phyloP scores from a whole-genome alignment of 495 filamentous ascomycete species.

The Neurospora sp. region DNA sequence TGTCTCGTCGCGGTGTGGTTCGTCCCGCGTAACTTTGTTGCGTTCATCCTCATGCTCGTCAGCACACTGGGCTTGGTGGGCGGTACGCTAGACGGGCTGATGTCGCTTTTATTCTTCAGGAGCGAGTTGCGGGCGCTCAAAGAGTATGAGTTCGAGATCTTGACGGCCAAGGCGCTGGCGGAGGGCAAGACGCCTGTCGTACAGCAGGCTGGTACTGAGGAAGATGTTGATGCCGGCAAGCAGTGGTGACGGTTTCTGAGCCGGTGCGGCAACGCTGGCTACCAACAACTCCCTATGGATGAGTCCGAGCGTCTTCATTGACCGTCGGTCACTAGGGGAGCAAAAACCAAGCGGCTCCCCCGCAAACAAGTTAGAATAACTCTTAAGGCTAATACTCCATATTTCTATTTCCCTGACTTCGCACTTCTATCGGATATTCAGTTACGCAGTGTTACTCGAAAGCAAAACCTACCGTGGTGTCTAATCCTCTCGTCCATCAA shows the following conservation, averaged over 20 bases:
- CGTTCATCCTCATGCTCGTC: conserved; percentile 71
- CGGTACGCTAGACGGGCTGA: conserved; percentile 72
- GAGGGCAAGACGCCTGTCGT: conserved; percentile 5
- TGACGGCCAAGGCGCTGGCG: conserved; percentile 46
- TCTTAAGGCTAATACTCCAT: conserved; percentile 10
- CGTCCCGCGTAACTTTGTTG: conserved; percentile 59
- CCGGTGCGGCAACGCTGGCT: not conserved
- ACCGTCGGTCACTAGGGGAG: not conserved
- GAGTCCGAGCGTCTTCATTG: not conserved
- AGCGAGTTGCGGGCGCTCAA: conserved; percentile 74
- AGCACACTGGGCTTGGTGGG: conserved; percentile 65
- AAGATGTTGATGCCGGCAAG: conserved; percentile 8
- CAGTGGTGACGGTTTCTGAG: conserved; percentile 7
- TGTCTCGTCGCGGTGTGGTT: conserved; percentile 83
- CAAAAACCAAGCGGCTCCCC: not conserved
- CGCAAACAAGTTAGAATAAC: not conserved
- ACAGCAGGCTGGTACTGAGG: conserved; percentile 12
- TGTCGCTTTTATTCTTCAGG: conserved; percentile 77
- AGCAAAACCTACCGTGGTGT: not conserved
- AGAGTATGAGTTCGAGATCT: conserved; percentile 93
- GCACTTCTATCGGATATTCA: not conserved
- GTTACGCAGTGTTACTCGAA: not conserved
- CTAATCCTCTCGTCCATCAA: not conserved
- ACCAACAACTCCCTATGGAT: not conserved
- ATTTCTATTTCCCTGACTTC: not conserved